Evolutionary conservation across 306 rosid genomes (phyloP).

Genomic region (Lupinus albus): DNA sequence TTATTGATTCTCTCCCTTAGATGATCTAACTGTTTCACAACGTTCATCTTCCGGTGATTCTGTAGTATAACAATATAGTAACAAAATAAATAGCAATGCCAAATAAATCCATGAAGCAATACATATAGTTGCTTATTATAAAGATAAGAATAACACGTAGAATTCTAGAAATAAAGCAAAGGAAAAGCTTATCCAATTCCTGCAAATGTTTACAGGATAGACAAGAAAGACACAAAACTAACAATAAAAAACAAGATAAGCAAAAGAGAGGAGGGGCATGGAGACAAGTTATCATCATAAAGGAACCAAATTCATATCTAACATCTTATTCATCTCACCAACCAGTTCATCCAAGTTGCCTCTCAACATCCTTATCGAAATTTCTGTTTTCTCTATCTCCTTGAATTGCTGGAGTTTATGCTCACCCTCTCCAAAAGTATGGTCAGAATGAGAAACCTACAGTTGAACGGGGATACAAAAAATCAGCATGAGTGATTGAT

Average conservation of each 20-base stretch:
- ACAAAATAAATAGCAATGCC: not conserved
- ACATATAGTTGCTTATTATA: not conserved
- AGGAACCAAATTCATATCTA: not conserved
- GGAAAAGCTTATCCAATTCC: not conserved
- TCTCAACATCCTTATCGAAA: conserved; percentile 25
- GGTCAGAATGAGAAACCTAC: conserved; percentile 38
- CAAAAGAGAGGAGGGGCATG: not conserved
- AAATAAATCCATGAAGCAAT: conserved; percentile 21
- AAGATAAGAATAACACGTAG: not conserved
- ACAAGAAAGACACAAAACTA: conserved; percentile 7
- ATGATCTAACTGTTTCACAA: conserved; percentile 50
- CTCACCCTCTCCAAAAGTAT: conserved; percentile 36
- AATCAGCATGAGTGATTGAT: no score
- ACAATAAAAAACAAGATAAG: not conserved
- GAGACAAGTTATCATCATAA: conserved; percentile 15
- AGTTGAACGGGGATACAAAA: not conserved
- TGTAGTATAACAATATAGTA: conserved; percentile 20
- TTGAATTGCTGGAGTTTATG: not conserved
- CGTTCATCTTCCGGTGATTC: conserved; percentile 52
- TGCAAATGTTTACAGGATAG: no score
- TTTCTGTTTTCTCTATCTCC: conserved; percentile 34
- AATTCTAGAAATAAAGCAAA: not conserved
- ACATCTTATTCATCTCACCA: conserved; percentile 40
- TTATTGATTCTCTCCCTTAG: conserved; percentile 22
- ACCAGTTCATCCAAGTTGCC: conserved; percentile 59